Conservation (phyloP, 148 eudicot species). For the Agrostemma githago region DNA sequence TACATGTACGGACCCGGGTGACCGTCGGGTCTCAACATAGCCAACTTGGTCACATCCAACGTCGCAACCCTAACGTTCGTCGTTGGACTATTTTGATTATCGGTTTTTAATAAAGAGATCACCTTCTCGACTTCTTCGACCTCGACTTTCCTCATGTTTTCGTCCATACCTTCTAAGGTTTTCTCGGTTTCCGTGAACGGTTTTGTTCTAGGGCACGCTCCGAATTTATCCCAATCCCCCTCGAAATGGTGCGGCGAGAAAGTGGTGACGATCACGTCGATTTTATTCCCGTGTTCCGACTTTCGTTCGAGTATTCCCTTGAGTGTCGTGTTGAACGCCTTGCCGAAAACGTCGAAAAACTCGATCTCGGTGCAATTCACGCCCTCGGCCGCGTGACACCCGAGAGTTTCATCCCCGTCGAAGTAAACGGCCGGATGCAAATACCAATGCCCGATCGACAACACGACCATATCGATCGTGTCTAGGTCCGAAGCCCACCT, state of each 20-base stretch:
- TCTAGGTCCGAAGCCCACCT: slow-evolving; percentile 67
- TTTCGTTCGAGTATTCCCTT: slow-evolving; percentile 42
- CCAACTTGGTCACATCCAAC: slow-evolving; percentile 66
- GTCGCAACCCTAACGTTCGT: slow-evolving; percentile 47
- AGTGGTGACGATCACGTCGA: slow-evolving; percentile 64
- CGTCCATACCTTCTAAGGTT: slow-evolving; percentile 59
- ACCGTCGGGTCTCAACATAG: slow-evolving; percentile 79
- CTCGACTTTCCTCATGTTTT: slow-evolving; percentile 57
- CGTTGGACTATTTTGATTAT: neutral
- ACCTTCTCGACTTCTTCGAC: slow-evolving; percentile 47
- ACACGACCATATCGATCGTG: slow-evolving; percentile 60
- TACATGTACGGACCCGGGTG: slow-evolving; percentile 91
- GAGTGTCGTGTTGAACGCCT: slow-evolving; percentile 62
- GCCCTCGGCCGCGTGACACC: slow-evolving; percentile 56
- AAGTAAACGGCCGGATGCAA: slow-evolving; percentile 72
- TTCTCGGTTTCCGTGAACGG: slow-evolving; percentile 57
- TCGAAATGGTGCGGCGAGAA: slow-evolving; percentile 89
- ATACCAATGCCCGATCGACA: slow-evolving; percentile 90
- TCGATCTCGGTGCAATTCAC: slow-evolving; percentile 55
- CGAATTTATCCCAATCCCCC: slow-evolving; percentile 84
- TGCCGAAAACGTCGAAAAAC: slow-evolving; percentile 63
- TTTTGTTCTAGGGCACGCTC: slow-evolving; percentile 69
- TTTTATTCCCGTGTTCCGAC: slow-evolving; percentile 18
- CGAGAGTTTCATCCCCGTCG: slow-evolving; percentile 45
- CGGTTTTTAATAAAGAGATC: slow-evolving; percentile 18